These are phyloP conservation scores for Aspergillus nanangensis DNA, from an alignment of 495 filamentous ascomycete genomes.

Conservation along the genomic window DNA sequence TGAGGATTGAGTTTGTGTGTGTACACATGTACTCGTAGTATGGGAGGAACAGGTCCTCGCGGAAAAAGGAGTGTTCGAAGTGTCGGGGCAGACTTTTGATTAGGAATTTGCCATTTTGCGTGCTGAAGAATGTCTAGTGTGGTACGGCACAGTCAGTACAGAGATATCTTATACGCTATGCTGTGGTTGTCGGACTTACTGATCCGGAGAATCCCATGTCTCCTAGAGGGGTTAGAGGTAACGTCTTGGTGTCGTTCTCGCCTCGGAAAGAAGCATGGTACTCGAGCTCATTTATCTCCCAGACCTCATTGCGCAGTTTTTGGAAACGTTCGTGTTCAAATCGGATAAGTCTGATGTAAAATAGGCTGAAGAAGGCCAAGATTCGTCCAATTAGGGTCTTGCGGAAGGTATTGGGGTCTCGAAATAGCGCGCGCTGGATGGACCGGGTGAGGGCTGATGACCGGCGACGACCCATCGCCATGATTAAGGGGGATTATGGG, in stretches of 20 bases:
- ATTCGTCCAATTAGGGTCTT: conserved; percentile 22
- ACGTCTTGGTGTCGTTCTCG: conserved; percentile 21
- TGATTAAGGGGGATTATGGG: too few species aligned
- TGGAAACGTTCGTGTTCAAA: conserved; percentile 23
- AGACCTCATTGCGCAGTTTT: conserved; percentile 34
- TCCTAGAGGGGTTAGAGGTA: conserved; percentile 42
- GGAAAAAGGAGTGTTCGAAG: conserved; percentile 67
- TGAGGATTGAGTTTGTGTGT: conserved; percentile 53
- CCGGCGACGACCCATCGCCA: conserved; percentile 32
- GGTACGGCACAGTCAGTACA: too few species aligned
- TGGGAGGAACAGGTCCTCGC: conserved; percentile 53
- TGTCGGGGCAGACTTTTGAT: conserved; percentile 63
- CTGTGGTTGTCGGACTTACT: conserved; percentile 19
- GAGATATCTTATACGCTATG: too few species aligned
- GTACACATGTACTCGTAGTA: conserved; percentile 57
- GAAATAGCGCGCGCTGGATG: conserved; percentile 29
- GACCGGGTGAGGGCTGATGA: conserved; percentile 28
- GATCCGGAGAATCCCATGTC: conserved; percentile 60
- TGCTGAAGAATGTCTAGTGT: conserved; percentile 60
- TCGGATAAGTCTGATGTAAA: conserved; percentile 29
- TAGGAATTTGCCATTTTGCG: conserved; percentile 54
- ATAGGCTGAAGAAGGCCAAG: conserved; percentile 33
- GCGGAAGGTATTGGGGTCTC: conserved; percentile 23
- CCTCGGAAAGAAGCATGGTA: conserved; percentile 50
- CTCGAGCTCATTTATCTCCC: conserved; percentile 50